phyloP scores from a whole-genome alignment of 2,329 filamentous ascomycete genomes.

The Aureobasidium zeae region DNA sequence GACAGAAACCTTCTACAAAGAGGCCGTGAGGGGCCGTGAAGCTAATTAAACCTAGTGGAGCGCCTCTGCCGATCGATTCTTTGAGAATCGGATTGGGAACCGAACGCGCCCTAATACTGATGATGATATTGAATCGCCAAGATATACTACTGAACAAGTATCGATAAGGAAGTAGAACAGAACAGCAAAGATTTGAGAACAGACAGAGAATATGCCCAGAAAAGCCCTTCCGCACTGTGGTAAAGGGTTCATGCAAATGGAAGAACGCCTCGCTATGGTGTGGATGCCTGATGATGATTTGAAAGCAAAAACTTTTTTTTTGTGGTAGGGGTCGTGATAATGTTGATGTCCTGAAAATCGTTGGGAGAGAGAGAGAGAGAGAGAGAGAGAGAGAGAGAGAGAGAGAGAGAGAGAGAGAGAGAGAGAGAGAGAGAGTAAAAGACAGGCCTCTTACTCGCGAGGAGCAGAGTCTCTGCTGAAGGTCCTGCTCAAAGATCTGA shows the following conservation, averaged over 20 bases:
- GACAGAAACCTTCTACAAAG: too few relatives aligned
- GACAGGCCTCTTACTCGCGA: not conserved
- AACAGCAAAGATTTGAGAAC: not conserved
- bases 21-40: too few relatives aligned
- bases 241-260: not conserved
- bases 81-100: too few relatives aligned
- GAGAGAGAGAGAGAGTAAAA: not conserved
- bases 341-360: conserved; percentile 5
- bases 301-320: conserved; percentile 3
- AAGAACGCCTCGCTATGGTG: conserved; percentile 14
- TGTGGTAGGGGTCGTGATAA: not conserved
- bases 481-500: conserved; percentile 11
- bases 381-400: not conserved
- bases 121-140: too few relatives aligned
- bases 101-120: too few relatives aligned
- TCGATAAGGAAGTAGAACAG: too few relatives aligned
- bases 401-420: not conserved
- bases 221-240: too few relatives aligned
- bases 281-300: conserved; percentile 9
- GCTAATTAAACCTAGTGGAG: too few relatives aligned
- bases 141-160: too few relatives aligned
- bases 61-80: too few relatives aligned
- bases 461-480: conserved; percentile 4
- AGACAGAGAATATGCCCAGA: not conserved
- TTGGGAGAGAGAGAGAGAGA: not conserved